Evolutionary conservation across 106 monocot genomes (phyloP).

Genomic region (Chionographis japonica): DNA sequence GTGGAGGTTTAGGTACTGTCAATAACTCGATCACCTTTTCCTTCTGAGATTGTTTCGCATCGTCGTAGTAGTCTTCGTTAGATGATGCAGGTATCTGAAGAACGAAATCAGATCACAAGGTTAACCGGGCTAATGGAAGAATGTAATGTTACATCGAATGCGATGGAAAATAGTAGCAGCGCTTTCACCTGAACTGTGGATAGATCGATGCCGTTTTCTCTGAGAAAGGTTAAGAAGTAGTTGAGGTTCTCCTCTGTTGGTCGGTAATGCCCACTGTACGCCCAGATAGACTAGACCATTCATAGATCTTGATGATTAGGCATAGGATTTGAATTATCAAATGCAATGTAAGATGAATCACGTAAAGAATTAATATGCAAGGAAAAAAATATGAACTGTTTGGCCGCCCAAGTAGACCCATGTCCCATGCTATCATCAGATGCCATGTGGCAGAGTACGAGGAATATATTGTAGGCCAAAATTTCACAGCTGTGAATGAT

Average conservation of each 20-base stretch:
- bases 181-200: conserved; percentile 43
- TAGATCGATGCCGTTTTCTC: conserved; percentile 51
- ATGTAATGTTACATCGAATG: too few relatives aligned
- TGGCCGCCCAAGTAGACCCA: too few relatives aligned
- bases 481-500: too few relatives aligned
- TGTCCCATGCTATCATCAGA: too few relatives aligned
- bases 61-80: conserved; percentile 68
- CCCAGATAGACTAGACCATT: conserved; percentile 57
- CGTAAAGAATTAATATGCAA: too few relatives aligned
- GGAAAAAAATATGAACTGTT: too few relatives aligned
- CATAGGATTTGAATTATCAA: too few relatives aligned
- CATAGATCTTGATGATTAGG: too few relatives aligned
- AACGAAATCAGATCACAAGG: conserved; percentile 1
- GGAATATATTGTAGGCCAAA: too few relatives aligned
- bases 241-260: conserved; percentile 68
- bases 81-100: conserved; percentile 46
- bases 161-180: too few relatives aligned
- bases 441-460: too few relatives aligned
- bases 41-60: conserved; percentile 23
- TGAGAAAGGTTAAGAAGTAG: conserved; percentile 61
- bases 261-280: conserved; percentile 93
- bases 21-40: conserved; percentile 4
- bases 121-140: background rate
- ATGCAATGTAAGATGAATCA: too few relatives aligned
- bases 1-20: conserved; percentile 10